Conservation (phyloP, 73 alveolate species). For the Stentor coeruleus region DNA sequence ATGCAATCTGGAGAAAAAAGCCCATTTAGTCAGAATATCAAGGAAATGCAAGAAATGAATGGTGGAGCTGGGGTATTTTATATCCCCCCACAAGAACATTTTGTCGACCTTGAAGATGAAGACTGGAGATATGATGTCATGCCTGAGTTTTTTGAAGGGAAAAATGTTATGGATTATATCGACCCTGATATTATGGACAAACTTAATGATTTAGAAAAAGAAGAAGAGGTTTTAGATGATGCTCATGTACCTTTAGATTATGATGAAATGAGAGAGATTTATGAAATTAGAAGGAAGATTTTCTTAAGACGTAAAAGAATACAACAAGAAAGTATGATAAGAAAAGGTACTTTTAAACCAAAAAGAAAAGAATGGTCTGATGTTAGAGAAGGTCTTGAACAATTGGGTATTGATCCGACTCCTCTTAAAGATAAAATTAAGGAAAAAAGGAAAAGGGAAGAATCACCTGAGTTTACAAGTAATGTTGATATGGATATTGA, state of each 20-base stretch:
- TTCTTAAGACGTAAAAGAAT: slow-evolving; percentile 40
- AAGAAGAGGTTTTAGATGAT: slow-evolving; percentile 83
- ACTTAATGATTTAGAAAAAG: slow-evolving; percentile 94
- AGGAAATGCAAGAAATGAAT: slow-evolving; percentile 81
- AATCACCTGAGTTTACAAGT: slow-evolving; percentile 37
- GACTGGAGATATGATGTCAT: slow-evolving; percentile 98
- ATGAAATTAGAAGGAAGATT: slow-evolving; percentile 43
- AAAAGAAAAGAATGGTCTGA: slow-evolving; percentile 36
- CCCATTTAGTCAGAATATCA: slow-evolving; percentile 65
- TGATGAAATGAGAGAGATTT: slow-evolving; percentile 38
- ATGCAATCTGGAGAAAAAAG: slow-evolving; percentile 63
- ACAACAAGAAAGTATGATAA: slow-evolving; percentile 61
- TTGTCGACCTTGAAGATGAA: slow-evolving; percentile 49
- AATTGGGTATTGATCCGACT: slow-evolving; percentile 31
- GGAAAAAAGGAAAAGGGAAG: slow-evolving; percentile 22
- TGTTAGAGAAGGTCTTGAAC: slow-evolving; percentile 52
- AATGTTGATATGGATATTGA: slow-evolving; percentile 51
- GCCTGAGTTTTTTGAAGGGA: slow-evolving; percentile 99
- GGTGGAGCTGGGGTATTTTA: slow-evolving; percentile 97
- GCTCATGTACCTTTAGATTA: slow-evolving; percentile 49
- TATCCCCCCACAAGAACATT: slow-evolving; percentile 36
- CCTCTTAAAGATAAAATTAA: slow-evolving; percentile 24
- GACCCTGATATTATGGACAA: slow-evolving; percentile 94
- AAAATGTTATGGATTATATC: slow-evolving; percentile 96
- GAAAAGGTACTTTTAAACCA: slow-evolving; percentile 53